Evolutionary conservation across 1,284 basidiomycete genomes (phyloP).

Genomic region (Ceratobasidium theobromae): DNA sequence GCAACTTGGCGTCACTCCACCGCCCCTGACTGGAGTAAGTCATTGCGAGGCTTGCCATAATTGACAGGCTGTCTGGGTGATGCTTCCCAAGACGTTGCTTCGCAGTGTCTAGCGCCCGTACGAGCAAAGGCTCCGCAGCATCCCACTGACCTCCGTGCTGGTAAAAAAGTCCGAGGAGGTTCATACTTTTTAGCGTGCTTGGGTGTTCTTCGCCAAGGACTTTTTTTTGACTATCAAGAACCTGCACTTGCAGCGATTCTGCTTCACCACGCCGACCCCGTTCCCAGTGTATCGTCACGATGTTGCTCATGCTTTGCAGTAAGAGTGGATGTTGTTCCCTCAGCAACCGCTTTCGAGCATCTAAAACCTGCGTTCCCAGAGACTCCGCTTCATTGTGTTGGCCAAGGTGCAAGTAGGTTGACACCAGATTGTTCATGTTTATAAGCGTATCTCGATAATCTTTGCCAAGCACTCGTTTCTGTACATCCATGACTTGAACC

Average conservation of each 20-base stretch:
- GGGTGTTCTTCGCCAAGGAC: background rate
- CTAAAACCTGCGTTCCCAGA: too few relatives aligned
- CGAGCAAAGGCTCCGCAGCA: background rate
- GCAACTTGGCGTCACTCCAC: background rate
- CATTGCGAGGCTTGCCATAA: background rate
- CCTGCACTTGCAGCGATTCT: background rate
- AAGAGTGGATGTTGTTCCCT: constrained; percentile 8
- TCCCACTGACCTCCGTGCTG: background rate
- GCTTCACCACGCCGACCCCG: background rate
- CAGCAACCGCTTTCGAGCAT: background rate
- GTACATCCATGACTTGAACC: too few relatives aligned
- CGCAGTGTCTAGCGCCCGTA: background rate
- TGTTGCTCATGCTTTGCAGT: background rate
- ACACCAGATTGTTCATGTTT: too few relatives aligned
- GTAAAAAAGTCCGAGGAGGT: constrained; percentile 4
- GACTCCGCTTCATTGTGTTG: too few relatives aligned
- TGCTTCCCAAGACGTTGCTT: background rate
- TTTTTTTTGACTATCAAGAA: background rate
- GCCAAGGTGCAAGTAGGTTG: too few relatives aligned
- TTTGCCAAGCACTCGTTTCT: too few relatives aligned
- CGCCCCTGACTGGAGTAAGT: background rate
- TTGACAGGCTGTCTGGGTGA: constrained; percentile 3
- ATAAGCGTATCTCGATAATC: too few relatives aligned
- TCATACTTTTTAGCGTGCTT: background rate
- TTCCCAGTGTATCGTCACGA: constrained; percentile 1